phyloP scores from a whole-genome alignment of 208 protist genomes.

The Leishmania tropica region DNA sequence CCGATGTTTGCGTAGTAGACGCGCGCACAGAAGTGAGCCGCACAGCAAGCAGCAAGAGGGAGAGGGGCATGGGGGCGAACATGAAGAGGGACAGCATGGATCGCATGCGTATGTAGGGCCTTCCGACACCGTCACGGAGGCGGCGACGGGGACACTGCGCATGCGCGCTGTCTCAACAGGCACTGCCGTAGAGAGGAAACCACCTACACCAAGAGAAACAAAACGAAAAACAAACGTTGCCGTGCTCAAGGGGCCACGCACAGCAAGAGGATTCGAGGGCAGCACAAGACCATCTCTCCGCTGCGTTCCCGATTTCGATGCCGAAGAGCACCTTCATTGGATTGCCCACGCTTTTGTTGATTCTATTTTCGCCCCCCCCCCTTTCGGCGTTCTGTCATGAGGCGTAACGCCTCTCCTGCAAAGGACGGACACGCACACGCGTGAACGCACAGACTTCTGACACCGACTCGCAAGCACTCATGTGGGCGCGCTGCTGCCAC shows the following conservation, averaged over 20 bases:
- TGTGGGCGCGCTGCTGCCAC: not conserved
- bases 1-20: not conserved
- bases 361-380: too few relatives aligned
- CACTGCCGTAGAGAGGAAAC: not conserved
- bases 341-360: not conserved
- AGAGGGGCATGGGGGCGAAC: not conserved
- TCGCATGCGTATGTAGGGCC: not conserved
- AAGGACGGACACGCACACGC: too few relatives aligned
- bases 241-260: not conserved
- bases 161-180: not conserved
- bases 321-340: not conserved
- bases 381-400: too few relatives aligned
- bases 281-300: not conserved
- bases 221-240: not conserved
- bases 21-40: not conserved
- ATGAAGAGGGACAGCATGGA: not conserved
- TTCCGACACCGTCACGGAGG: not conserved
- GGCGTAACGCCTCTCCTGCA: too few relatives aligned
- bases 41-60: not conserved
- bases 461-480: not conserved
- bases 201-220: not conserved
- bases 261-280: not conserved
- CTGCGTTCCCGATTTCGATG: not conserved
- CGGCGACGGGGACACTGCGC: too few relatives aligned
- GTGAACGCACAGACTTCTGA: not conserved